Conservation (phyloP, 2,329 filamentous ascomycete species). For the Arthrinium phaeospermum region DNA sequence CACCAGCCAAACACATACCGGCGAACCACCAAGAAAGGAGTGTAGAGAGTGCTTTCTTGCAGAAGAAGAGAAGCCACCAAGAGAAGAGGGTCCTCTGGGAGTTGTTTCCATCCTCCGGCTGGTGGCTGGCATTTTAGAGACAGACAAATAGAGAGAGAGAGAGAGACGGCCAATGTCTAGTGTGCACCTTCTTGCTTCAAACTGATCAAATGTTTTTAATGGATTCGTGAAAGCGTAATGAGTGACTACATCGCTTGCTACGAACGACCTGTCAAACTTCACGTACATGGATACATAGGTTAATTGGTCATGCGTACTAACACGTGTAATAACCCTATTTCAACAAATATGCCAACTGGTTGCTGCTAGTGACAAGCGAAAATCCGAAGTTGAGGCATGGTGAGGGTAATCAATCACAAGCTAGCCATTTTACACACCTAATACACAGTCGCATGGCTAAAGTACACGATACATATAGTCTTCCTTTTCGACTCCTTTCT, state of each 20-base stretch:
- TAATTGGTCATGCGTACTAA: too few species aligned
- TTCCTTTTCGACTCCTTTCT: background rate
- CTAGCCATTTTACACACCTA: background rate
- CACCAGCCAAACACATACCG: background rate
- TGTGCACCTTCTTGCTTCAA: slow-evolving; percentile 7
- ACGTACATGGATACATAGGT: too few species aligned
- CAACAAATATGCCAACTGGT: too few species aligned
- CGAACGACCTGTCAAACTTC: too few species aligned
- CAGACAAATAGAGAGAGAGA: slow-evolving; percentile 14
- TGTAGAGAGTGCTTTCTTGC: slow-evolving; percentile 14
- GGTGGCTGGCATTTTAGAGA: slow-evolving; percentile 15
- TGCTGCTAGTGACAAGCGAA: background rate
- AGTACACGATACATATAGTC: background rate
- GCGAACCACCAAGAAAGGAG: slow-evolving; percentile 4
- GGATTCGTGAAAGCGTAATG: background rate
- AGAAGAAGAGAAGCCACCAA: background rate
- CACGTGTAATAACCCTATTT: too few species aligned
- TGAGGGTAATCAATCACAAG: background rate
- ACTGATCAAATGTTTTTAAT: background rate
- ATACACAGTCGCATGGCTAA: background rate
- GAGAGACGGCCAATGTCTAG: slow-evolving; percentile 11
- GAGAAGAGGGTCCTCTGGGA: background rate
- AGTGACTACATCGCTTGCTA: background rate
- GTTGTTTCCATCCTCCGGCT: background rate
- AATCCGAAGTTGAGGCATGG: background rate